phyloP scores from a whole-genome alignment of 1,139 yeast genomes.

The Eremothecium cymbalariae region DNA sequence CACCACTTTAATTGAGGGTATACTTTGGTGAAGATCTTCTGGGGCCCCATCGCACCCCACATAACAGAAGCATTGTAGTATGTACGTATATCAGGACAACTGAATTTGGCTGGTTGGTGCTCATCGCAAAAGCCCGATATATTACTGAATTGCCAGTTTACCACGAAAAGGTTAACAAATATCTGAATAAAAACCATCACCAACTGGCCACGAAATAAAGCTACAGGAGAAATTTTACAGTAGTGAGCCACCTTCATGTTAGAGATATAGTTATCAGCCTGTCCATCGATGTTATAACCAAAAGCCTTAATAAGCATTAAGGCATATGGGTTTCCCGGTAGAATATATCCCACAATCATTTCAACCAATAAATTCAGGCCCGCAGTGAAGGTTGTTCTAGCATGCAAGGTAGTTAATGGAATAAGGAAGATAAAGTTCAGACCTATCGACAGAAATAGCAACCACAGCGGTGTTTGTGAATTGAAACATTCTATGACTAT shows the following conservation, averaged over 20 bases:
- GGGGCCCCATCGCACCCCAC: slow-evolving; percentile 66
- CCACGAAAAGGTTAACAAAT: slow-evolving; percentile 45
- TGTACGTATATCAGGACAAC: slow-evolving; percentile 40
- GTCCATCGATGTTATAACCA: slow-evolving; percentile 53
- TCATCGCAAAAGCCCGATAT: slow-evolving; percentile 43
- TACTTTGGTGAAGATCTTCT: slow-evolving; percentile 43
- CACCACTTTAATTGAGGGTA: slow-evolving; percentile 45
- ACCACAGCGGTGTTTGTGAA: slow-evolving; percentile 41
- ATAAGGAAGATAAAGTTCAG: slow-evolving; percentile 48
- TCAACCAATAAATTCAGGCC: slow-evolving; percentile 55
- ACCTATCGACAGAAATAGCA: slow-evolving; percentile 48
- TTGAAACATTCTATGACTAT: slow-evolving; percentile 40
- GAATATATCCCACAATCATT: slow-evolving; percentile 52
- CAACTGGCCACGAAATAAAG: slow-evolving; percentile 52
- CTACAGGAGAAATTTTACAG: slow-evolving; percentile 51
- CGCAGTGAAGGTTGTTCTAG: slow-evolving; percentile 46
- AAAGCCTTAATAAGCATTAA: slow-evolving; percentile 50
- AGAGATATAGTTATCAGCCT: slow-evolving; percentile 49
- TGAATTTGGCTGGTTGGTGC: slow-evolving; percentile 37
- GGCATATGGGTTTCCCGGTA: slow-evolving; percentile 58
- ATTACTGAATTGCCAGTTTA: slow-evolving; percentile 45
- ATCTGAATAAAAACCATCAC: slow-evolving; percentile 38
- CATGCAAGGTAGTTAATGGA: slow-evolving; percentile 42
- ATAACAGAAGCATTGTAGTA: slow-evolving; percentile 47
- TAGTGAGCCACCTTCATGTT: slow-evolving; percentile 58